Evolutionary conservation across 257 asterid species (phyloP).

Genomic region (Penstemon davidsonii): DNA sequence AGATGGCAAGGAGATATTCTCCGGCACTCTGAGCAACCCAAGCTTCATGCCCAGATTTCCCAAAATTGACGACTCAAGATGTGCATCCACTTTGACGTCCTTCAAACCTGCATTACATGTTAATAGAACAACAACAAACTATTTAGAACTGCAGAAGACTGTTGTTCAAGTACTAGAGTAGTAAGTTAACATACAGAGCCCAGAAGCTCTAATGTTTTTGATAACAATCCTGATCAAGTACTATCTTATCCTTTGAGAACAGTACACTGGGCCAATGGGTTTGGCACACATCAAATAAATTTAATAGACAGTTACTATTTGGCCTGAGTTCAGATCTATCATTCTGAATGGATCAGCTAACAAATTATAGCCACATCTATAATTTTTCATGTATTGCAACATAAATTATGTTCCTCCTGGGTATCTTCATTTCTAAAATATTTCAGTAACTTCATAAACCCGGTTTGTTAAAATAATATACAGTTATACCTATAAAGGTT

Average conservation of each 20-base stretch:
- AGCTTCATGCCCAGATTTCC: conserved; percentile 38
- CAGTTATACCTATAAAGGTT: neutral
- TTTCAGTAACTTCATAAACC: conserved; percentile 5
- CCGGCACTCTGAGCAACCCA: conserved; percentile 28
- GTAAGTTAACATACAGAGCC: neutral
- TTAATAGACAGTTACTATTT: neutral
- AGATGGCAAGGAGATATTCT: conserved; percentile 32
- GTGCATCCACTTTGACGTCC: conserved; percentile 23
- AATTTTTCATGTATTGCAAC: neutral
- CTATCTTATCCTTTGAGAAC: neutral
- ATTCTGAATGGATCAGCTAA: neutral
- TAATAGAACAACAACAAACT: neutral
- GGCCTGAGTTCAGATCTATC: conserved; percentile 8
- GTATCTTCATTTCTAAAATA: neutral
- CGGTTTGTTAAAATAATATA: neutral
- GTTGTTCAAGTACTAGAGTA: neutral
- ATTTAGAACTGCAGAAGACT: neutral
- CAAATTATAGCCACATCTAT: neutral
- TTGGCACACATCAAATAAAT: conserved; percentile 1
- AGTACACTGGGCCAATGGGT: neutral
- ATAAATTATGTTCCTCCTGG: neutral
- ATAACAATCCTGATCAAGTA: neutral
- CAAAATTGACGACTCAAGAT: conserved; percentile 25
- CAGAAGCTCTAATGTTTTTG: neutral
- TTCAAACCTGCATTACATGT: conserved; percentile 33